Percentiles rank a stretch among this genome's conserved stretches.
These are phyloP conservation scores for Teratosphaeria destructans DNA, from an alignment of 2,329 filamentous ascomycete species.

Conservation along the genomic window DNA sequence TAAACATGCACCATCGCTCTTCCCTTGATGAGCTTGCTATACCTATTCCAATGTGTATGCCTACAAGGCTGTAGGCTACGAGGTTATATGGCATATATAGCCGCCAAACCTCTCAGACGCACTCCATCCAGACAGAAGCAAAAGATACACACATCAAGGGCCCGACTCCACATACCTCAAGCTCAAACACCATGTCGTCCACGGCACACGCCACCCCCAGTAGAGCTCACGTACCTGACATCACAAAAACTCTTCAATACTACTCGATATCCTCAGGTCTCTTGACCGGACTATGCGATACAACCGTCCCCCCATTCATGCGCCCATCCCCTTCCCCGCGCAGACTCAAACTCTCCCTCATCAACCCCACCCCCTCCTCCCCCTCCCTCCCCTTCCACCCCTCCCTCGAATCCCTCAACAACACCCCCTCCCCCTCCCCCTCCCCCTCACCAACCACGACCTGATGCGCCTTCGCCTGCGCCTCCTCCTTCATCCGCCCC, in stretches of 20 bases:
- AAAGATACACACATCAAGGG: too few relatives aligned
- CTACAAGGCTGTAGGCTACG: too few relatives aligned
- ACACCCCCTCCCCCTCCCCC: slow-evolving; percentile 27
- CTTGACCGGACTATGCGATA: slow-evolving; percentile 30
- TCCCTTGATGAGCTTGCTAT: too few relatives aligned
- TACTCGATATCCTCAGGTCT: slow-evolving; percentile 33
- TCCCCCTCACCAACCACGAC: slow-evolving; percentile 29
- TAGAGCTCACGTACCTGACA: background rate
- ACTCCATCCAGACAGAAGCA: too few relatives aligned
- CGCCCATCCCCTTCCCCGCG: background rate
- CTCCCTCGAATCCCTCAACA: slow-evolving; percentile 4
- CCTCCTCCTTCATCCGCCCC: slow-evolving; percentile 72
- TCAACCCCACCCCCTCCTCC: slow-evolving; percentile 3
- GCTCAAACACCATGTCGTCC: too few relatives aligned
- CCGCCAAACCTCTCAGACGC: too few relatives aligned
- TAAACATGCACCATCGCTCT: too few relatives aligned
- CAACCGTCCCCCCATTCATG: background rate
- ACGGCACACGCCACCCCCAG: background rate
- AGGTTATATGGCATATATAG: too few relatives aligned
- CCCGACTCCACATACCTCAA: too few relatives aligned
- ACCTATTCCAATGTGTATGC: too few relatives aligned
- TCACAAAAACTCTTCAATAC: background rate
- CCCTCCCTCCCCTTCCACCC: slow-evolving; percentile 4
- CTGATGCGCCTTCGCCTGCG: slow-evolving; percentile 40
- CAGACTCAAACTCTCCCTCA: slow-evolving; percentile 5